phyloP scores from a whole-genome alignment of 169 alveolate genomes.

The Cryptosporidium viatorum region DNA sequence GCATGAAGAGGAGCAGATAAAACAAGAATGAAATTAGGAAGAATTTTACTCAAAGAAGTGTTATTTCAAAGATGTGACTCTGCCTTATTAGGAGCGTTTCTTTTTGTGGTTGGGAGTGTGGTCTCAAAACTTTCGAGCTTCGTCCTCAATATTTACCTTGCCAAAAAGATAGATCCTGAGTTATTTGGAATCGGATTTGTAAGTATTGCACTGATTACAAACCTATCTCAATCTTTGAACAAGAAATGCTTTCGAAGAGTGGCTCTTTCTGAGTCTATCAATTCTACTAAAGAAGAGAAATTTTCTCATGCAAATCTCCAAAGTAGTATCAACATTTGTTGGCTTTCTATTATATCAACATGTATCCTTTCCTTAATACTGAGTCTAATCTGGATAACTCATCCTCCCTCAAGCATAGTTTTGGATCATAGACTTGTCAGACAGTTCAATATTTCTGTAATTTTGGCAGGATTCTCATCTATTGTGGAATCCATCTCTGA shows the following conservation, averaged over 20 bases:
- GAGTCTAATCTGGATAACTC: constrained; percentile 7
- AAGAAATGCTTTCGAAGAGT: constrained; percentile 56
- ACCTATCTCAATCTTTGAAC: constrained; percentile 38
- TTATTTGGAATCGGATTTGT: constrained; percentile 58
- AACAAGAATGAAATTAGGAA: neutral
- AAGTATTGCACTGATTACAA: constrained; percentile 53
- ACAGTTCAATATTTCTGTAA: constrained; percentile 17
- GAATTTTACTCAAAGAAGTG: neutral
- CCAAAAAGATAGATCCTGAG: constrained; percentile 42
- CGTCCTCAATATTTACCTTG: constrained; percentile 34
- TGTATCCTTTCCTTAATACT: neutral
- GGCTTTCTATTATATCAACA: constrained; percentile 45
- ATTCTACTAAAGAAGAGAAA: neutral
- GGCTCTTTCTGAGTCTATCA: constrained; percentile 40
- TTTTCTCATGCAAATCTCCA: neutral
- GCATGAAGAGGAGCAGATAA: neutral
- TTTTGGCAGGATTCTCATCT: constrained; percentile 41
- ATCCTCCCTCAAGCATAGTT: constrained; percentile 33
- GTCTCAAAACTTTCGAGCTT: constrained; percentile 34
- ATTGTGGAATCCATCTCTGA: constrained; percentile 32
- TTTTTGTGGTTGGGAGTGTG: constrained; percentile 23
- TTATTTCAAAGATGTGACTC: constrained; percentile 15
- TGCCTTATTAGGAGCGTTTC: constrained; percentile 39
- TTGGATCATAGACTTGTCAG: neutral
- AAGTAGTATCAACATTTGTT: constrained; percentile 47